Evolutionary conservation across 768 basidiomycete genomes (phyloP), one percentile per base, ranked within the genome.

Genomic region (Hysterangium stoloniferum): DNA sequence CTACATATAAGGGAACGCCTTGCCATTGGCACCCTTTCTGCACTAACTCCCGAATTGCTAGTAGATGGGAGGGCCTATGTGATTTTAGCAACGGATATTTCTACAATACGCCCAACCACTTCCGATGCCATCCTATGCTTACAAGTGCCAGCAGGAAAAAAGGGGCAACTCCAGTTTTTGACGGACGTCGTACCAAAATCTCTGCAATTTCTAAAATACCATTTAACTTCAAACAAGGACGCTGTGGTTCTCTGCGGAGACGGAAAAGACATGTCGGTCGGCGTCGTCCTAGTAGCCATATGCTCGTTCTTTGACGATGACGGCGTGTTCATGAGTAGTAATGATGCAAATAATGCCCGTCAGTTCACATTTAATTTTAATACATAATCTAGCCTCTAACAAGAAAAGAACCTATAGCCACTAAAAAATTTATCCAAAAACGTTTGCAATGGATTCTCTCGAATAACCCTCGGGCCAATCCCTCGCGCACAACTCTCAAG

Each of bases 371-470:
- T 11, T 41, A 22, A 20, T 20, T 7, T 5, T 7, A 8, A 20
- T 22, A 13, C 3, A 22, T 45, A 20, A 17, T 33, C 22, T 24
- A 17, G 17, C 17, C 15, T 22, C 20, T 15, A 6, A 36, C 4
- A 27, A 4, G n/a, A 17, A 1, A n/a, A 22, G 9, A 6, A 13
- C 27, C 31, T 28, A 31, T 46, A 54, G 62, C 59, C 37, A 73
- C 70, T 56, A 96, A 96, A 63, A 64, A 71, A 17, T 66, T 73
- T 11, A 78, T 97, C 55, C 77, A 79, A 9, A 82, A 71, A 11
- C 75, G 91, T 15, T 70, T 97, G 31, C 84, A 97, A 61, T 91
- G 87, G 88, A 79, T 97, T 42, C 84, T 93, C 52, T 71, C 83
- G 17, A 82, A 79, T 56, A 68, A 75, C 45, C 85, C 87, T 4